Base-by-base conservation (phyloP, 2,329 filamentous ascomycete species). In the Pseudocercospora fuligena region DNA sequence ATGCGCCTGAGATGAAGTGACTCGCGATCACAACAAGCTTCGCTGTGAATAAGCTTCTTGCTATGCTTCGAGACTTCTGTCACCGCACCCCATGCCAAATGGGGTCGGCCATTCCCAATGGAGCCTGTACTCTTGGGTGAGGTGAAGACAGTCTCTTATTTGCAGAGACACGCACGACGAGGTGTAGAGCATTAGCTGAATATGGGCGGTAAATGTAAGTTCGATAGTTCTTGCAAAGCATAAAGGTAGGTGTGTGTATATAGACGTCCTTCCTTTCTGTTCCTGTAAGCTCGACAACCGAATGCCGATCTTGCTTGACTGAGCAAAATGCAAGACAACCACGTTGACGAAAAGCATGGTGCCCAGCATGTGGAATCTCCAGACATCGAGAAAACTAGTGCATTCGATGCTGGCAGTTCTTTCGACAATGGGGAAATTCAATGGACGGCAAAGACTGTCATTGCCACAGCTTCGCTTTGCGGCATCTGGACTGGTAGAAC, bases 391-490 rank as follows among this genome's bases (percentile, higher is more conserved):
- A 46, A 46, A 12, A 16, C 19, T 19, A 46, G 19, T 46, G 40
- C 40, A 16, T 19, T 46, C 19, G 40, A 46, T 46, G 40, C 40
- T 46, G 40, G 29, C 29, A 31, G 19, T 46, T 9, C 40, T 16
- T 16, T 19, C 40, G 40, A 16, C 5, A 19, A 46, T 46, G 40
- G 19, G 14, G 7, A 46, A 19, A 19, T 46, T 12, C 40, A 46
- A 46, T 46, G 40, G 40, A 46, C 40, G 14, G 14, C 19, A 51
- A 63, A 63, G 25, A 63, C 54, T 49, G 47, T 63, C 33, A 33
- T 63, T 25, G 61, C 61, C 9, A 63, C 51, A 25, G 61, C 61
- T 7, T 63, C 61, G n/a, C 49, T 63, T 23, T 63, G 61, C 33
- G 61, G 61, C 9, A 57, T 63, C 29, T 63, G 61, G 61, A 57